A percentile compares a stretch with the other conserved stretches of the same genome.
These are phyloP conservation scores for Mytilinidion resinicola DNA, from an alignment of 495 filamentous ascomycete species.

Conservation along the genomic window DNA sequence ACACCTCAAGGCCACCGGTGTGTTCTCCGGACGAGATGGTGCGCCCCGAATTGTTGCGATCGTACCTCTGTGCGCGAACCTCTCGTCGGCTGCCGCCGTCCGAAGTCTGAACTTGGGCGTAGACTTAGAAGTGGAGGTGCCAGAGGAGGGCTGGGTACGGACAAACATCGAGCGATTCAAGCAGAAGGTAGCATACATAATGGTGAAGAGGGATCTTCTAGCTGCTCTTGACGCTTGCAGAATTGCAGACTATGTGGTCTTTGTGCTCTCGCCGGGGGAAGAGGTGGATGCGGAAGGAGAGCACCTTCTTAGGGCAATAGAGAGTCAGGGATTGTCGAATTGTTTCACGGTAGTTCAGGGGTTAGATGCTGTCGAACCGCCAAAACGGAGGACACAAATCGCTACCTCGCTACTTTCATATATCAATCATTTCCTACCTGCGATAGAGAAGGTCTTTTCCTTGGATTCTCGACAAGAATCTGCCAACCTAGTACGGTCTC, in stretches of 20 bases:
- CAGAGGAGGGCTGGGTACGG: conserved; percentile 50
- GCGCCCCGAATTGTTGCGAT: conserved; percentile 90
- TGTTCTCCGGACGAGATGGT: conserved; percentile 78
- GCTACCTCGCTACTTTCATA: conserved; percentile 77
- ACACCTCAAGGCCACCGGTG: conserved; percentile 61
- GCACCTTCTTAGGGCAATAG: conserved; percentile 72
- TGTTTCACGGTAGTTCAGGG: conserved; percentile 73
- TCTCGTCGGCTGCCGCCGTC: conserved; percentile 61
- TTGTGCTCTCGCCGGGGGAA: conserved; percentile 70
- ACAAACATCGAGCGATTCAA: conserved; percentile 83
- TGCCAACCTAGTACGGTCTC: conserved; percentile 76
- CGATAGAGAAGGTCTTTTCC: conserved; percentile 78
- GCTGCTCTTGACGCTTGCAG: conserved; percentile 77
- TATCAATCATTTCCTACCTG: conserved; percentile 87
- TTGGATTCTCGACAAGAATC: conserved; percentile 83
- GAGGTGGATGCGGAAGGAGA: conserved; percentile 82
- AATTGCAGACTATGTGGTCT: conserved; percentile 80
- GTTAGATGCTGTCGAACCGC: conserved; percentile 66
- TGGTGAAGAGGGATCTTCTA: conserved; percentile 62
- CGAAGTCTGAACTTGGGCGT: conserved; percentile 66
- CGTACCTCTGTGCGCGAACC: conserved; percentile 69
- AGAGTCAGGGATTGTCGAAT: conserved; percentile 89
- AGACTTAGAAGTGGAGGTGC: conserved; percentile 65
- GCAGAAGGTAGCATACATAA: conserved; percentile 81
- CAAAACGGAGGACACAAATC: conserved; percentile 69